Base-by-base conservation (phyloP, 768 basidiomycete species). In the Cubamyces lactineus region DNA sequence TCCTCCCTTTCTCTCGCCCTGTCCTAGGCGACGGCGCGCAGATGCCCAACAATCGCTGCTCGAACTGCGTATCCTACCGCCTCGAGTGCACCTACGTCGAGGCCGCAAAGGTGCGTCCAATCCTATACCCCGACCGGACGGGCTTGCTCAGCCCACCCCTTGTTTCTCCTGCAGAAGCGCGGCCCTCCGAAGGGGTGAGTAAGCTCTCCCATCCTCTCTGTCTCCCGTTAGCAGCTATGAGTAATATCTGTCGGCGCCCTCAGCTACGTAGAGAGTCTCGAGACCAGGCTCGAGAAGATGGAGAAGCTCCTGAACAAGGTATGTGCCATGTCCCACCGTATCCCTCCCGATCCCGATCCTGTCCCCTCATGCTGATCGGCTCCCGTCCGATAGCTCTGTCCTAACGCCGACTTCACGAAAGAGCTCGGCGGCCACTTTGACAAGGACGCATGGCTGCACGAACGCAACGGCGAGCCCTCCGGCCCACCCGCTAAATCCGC, bases 61-160 rank as follows among this genome's bases (percentile, higher is more conserved):
- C 83, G 3, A 88, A 87, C 68, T 89, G 88, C 67, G 76, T 80
- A 23, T 79, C 85, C 23, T 84, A 79, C 63, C 78, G 80, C 53
- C 74, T 80, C 41, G 82, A 87, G 19, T 91, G 89, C 71, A 87
- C 85, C 1, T 88, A 89, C 68, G 79, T 84, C 56, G 86, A 88
- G 73, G 82, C 85, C 19, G 84, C 86, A 12, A 89, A 87, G 82
- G 87, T 87, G 62, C 45, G 78, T 60, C 12, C 51, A 12, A 19
- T 19, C 48, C 23, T 34, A 8, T 26, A 15, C 50, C 55, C 24
- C 40, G 42, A n/a, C 12, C 51, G 26, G 26, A 56, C 42, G 43
- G 45, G 47, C 43, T 17, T 47, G n/a, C 54, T 45, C 47, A 51
- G 17, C 49, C 4, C 40, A 42, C 38, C 34, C 28, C 28, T 28